phyloP scores from a whole-genome alignment of 1,284 basidiomycete genomes.

The Xerocomus subilludens region DNA sequence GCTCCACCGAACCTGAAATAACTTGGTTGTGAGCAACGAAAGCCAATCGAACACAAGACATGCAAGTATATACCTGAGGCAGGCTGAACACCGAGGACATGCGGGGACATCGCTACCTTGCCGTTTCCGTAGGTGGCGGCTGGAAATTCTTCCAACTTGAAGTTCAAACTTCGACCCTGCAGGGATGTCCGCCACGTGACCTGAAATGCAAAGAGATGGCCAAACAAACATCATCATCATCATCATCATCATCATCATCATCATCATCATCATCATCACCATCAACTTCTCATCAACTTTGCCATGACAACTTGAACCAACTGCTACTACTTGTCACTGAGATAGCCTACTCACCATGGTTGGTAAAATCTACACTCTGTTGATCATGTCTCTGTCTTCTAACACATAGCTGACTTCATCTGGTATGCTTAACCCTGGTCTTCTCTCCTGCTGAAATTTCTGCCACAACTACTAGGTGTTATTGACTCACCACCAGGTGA shows the following conservation, averaged over 20 bases:
- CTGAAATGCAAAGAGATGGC: too few relatives aligned
- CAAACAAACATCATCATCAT: too few relatives aligned
- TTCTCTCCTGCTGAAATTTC: constrained; percentile 67
- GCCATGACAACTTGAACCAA: too few relatives aligned
- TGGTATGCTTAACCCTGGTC: constrained; percentile 28
- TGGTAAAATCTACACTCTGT: not conserved
- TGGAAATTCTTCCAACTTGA: not conserved
- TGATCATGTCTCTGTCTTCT: not conserved
- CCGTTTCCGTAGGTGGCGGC: constrained; percentile 1
- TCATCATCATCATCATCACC: too few relatives aligned
- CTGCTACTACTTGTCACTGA: too few relatives aligned
- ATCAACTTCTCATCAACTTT: too few relatives aligned
- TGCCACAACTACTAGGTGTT: constrained; percentile 69
- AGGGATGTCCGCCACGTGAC: constrained; percentile 33
- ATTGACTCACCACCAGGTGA: constrained; percentile 61
- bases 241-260: too few relatives aligned
- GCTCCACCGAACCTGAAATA: constrained; percentile 57
- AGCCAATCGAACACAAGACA: not conserved
- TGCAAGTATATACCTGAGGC: constrained; percentile 34
- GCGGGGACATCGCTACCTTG: constrained; percentile 38
- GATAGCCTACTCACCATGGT: too few relatives aligned
- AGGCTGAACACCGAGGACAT: constrained; percentile 32
- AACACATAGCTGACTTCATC: constrained; percentile 40
- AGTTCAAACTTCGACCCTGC: not conserved
- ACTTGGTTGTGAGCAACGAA: constrained; percentile 19